Evolutionary conservation across 129 eudicot genomes (phyloP), one percentile per base, ranked within the genome.

Genomic region (Sambucus nigra): DNA sequence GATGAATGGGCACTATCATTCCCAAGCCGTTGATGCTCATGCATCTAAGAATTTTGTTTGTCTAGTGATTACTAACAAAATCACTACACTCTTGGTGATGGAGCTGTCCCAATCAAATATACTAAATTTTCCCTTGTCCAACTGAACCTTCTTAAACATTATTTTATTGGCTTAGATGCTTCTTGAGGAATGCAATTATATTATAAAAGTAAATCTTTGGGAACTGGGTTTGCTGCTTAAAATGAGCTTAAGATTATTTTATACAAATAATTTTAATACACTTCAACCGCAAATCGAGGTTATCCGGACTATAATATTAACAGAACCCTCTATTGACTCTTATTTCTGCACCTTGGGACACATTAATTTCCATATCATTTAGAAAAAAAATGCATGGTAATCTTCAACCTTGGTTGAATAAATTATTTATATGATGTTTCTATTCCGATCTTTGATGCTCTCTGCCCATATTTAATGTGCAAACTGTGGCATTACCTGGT

Each of bases 381-480:
- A 19, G 8, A 38, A 38, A 27, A 9, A 57, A 41, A 2, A 40
- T 67, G 82, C 77, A 18, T 61, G 28, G 83, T 63, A 73, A 66
- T 69, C 66, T 54, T 50, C 75, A 59, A 84, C 38, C 77, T 49
- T 77, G 60, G 55, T 67, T 28, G 13, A 41, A 77, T 74, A 69
- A 86, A 82, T 65, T 66, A 86, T 55, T 70, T 45, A 68, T 72
- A 76, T 86, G 91, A 91, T 91, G 94, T 69, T 85, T 91, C 94
- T 82, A 83, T 86, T 86, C 95, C 86, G 65, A 79, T 76, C 70
- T 78, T 71, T 79, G 83, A 69, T 70, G 78, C 73, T 4, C 24
- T 26, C 8, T 14, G 40, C 13, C 38, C 26, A 18, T 38, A 44
- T 53, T 27, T 44, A 44, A 55, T 33, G 25, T 19, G 27, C 5